These are phyloP conservation scores for Fereydounia khargensis DNA, from an alignment of 1,284 basidiomycete genomes.

Conservation along the genomic window DNA sequence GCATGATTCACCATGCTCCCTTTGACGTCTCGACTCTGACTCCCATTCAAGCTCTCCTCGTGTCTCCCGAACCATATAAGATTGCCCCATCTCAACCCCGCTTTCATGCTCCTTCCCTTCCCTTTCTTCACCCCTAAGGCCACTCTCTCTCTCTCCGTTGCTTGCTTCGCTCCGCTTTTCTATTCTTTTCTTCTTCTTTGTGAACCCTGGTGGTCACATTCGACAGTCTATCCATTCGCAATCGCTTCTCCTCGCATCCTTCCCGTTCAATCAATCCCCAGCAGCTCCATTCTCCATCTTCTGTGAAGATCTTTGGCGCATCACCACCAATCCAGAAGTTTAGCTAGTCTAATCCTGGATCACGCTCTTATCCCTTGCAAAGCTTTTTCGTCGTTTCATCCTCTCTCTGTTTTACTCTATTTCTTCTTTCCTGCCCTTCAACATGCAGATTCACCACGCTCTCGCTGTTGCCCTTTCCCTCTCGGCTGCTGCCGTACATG, in stretches of 20 bases:
- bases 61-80: no score
- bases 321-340: no score
- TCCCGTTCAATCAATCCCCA: conserved; percentile 4
- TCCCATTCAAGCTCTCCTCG: no score
- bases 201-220: conserved; percentile 40
- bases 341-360: no score
- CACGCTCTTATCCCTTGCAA: no score
- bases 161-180: conserved; percentile 3
- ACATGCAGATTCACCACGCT: conserved; percentile 36
- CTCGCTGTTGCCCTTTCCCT: conserved; percentile 33
- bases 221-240: no score
- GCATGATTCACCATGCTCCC: no score
- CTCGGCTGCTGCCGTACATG: conserved; percentile 24
- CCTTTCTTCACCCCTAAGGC: conserved; percentile 17
- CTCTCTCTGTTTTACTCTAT: conserved; percentile 6
- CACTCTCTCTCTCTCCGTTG: conserved; percentile 19
- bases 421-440: conserved; percentile 1
- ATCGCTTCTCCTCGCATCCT: no score
- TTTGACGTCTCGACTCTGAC: no score
- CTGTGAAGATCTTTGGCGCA: no score
- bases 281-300: conserved; percentile 3
- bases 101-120: conserved; percentile 22
- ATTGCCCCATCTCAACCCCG: no score
- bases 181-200: conserved; percentile 11
- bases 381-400: neutral